These are phyloP conservation scores for Russula olivacea DNA, from an alignment of 768 basidiomycete genomes.

Conservation along the genomic window DNA sequence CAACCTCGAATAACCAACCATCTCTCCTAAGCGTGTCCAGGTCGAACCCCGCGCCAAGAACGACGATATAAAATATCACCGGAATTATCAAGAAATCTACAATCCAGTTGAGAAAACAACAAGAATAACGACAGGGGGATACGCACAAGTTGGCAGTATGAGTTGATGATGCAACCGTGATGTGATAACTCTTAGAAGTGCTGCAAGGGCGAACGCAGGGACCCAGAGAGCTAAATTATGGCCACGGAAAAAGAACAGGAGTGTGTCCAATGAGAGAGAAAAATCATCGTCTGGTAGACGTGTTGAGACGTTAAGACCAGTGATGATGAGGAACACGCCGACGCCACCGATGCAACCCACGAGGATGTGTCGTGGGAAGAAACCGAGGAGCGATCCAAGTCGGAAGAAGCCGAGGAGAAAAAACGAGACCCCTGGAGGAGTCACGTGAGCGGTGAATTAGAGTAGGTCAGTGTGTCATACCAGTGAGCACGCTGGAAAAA, in stretches of 20 bases:
- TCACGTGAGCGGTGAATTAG: neutral
- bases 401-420: conserved; percentile 80
- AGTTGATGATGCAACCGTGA: conserved; percentile 78
- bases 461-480: conserved; percentile 35
- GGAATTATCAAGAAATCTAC: conserved; percentile 80
- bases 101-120: neutral
- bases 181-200: conserved; percentile 75
- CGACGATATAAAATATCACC: conserved; percentile 74
- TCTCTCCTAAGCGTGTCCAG: conserved; percentile 50
- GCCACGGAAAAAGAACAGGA: conserved; percentile 60
- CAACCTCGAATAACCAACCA: conserved; percentile 88
- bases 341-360: conserved; percentile 99
- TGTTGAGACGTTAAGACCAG: conserved; percentile 82
- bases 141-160: conserved; percentile 82
- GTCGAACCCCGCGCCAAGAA: conserved; percentile 56
- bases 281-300: conserved; percentile 77
- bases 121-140: conserved; percentile 25
- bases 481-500: conserved; percentile 81
- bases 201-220: conserved; percentile 69
- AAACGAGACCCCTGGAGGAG: conserved; percentile 59
- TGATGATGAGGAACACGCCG: conserved; percentile 85
- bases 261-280: conserved; percentile 53
- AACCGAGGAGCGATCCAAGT: conserved; percentile 82
- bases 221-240: conserved; percentile 73
- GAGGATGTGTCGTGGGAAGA: conserved; percentile 94